Conservation (phyloP, 1,284 basidiomycete genomes). For the Tilletia walkeri region DNA sequence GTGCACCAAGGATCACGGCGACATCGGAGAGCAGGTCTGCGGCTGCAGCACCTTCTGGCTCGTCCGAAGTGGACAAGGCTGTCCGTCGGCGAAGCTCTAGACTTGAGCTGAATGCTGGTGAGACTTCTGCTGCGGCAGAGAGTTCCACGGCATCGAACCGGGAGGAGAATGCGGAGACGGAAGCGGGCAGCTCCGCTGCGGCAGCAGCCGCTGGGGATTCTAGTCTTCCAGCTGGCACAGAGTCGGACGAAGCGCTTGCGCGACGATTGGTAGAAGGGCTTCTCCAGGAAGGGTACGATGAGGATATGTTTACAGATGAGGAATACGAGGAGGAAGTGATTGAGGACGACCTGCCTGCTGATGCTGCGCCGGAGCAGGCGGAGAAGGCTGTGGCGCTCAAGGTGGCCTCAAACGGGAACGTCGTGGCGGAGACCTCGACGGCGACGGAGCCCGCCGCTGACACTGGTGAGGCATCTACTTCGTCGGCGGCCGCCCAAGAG, state of each 20-base stretch:
- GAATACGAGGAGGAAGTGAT: slow-evolving; percentile 47
- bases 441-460: not conserved
- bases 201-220: not conserved
- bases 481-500: not conserved
- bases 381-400: slow-evolving; percentile 48
- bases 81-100: slow-evolving; percentile 4
- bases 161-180: not conserved
- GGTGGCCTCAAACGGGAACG: slow-evolving; percentile 59
- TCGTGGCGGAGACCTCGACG: slow-evolving; percentile 81
- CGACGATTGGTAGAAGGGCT: slow-evolving; percentile 40
- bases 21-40: slow-evolving; percentile 21
- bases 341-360: slow-evolving; percentile 38
- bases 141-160: not conserved
- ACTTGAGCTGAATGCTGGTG: not conserved
- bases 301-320: slow-evolving; percentile 41
- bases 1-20: not conserved
- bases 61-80: not conserved
- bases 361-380: slow-evolving; percentile 20
- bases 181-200: too few species aligned
- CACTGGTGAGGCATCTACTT: slow-evolving; percentile 24
- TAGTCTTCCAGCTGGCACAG: slow-evolving; percentile 2
- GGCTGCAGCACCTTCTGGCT: not conserved
- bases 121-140: not conserved
- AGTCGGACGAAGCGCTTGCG: slow-evolving; percentile 37
- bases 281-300: slow-evolving; percentile 39